Evolutionary conservation across 2,329 filamentous ascomycete genomes (phyloP).

Genomic region (Septoria linicola): DNA sequence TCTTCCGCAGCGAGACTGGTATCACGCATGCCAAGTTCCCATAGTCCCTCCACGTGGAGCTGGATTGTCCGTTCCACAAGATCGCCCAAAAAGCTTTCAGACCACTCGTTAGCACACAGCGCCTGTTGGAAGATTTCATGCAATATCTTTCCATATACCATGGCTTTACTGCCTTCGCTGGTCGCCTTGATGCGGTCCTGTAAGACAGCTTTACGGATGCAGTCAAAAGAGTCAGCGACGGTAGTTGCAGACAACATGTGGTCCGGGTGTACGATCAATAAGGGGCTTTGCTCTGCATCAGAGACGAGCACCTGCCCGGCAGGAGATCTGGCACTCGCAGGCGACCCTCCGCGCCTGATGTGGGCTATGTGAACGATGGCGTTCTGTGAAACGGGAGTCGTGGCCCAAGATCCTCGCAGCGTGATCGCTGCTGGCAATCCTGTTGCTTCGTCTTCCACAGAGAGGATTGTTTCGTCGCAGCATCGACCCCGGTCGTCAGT

Average conservation of each 20-base stretch:
- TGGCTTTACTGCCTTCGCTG: conserved; percentile 71
- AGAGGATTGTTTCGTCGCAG: conserved; percentile 65
- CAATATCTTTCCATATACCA: conserved; percentile 89
- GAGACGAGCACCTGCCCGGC: conserved; percentile 69
- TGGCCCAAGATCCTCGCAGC: conserved; percentile 82
- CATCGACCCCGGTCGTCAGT: conserved; percentile 60
- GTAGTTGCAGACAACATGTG: conserved; percentile 93
- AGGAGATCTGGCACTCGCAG: not conserved
- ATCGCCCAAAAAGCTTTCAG: conserved; percentile 62
- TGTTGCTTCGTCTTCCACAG: conserved; percentile 76
- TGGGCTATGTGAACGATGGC: conserved; percentile 75
- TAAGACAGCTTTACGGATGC: conserved; percentile 83
- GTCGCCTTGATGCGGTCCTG: conserved; percentile 94
- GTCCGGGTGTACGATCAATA: conserved; percentile 90
- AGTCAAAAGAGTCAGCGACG: conserved; percentile 93
- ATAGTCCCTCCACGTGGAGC: conserved; percentile 82
- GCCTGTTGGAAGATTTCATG: conserved; percentile 96
- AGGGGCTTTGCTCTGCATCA: conserved; percentile 65
- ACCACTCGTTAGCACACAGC: conserved; percentile 79
- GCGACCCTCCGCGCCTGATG: conserved; percentile 41
- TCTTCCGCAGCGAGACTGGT: conserved; percentile 72
- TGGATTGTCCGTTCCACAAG: conserved; percentile 69
- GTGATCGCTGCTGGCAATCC: conserved; percentile 66
- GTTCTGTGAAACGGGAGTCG: conserved; percentile 71
- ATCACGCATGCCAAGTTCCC: conserved; percentile 73